Conservation (phyloP, 2,329 filamentous ascomycete genomes). For the Colletotrichum orbiculare region DNA sequence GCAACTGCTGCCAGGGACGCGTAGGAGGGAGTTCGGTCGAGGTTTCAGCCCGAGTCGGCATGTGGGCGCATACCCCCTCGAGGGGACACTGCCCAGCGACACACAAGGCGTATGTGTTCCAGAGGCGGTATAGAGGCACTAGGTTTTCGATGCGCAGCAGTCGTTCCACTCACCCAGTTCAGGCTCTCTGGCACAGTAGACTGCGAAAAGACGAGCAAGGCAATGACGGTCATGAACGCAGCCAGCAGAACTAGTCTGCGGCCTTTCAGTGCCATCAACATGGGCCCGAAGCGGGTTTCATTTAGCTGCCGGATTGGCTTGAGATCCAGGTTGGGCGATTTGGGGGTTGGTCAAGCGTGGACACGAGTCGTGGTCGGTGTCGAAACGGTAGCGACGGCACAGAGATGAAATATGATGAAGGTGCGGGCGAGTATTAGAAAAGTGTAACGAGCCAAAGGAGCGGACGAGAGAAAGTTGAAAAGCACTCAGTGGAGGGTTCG, state of each 20-base stretch:
- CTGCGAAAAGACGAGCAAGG: slow-evolving; percentile 34
- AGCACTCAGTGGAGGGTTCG: slow-evolving; percentile 10
- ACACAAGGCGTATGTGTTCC: not conserved
- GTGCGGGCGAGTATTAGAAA: slow-evolving; percentile 27
- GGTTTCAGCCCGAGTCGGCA: slow-evolving; percentile 30
- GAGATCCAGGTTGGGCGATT: slow-evolving; percentile 26
- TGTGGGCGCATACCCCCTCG: slow-evolving; percentile 18
- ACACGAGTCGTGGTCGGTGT: slow-evolving; percentile 4
- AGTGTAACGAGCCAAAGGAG: slow-evolving; percentile 19
- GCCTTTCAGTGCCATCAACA: slow-evolving; percentile 36
- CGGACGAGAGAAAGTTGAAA: slow-evolving; percentile 8
- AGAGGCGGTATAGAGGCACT: slow-evolving; percentile 14
- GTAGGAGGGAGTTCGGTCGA: slow-evolving; percentile 24
- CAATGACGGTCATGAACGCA: slow-evolving; percentile 19
- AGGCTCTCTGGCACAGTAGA: slow-evolving; percentile 28
- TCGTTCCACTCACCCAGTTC: slow-evolving; percentile 35
- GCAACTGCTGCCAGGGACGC: slow-evolving; percentile 15
- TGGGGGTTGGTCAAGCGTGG: slow-evolving; percentile 7
- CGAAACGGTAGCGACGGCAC: not conserved
- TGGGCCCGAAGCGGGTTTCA: slow-evolving; percentile 31
- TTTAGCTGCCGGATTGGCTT: slow-evolving; percentile 31
- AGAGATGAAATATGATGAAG: slow-evolving; percentile 2
- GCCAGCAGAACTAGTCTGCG: slow-evolving; percentile 34
- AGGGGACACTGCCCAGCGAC: not conserved
- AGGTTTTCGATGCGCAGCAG: slow-evolving; percentile 8